Base-by-base conservation (phyloP, 768 basidiomycete species). In the Hypholoma fasciculare region DNA sequence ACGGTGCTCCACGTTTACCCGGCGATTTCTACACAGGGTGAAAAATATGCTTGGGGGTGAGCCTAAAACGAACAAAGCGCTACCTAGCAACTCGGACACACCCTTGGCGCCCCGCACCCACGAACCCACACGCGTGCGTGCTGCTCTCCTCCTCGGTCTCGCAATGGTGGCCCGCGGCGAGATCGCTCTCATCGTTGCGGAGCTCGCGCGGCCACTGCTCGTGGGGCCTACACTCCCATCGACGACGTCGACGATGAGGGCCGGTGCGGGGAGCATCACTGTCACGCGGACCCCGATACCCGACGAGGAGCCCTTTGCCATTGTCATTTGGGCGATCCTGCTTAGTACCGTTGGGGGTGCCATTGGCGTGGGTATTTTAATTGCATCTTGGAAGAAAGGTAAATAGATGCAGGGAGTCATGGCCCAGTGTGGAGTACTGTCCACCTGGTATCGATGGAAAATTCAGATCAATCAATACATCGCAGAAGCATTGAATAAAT, bases 161-260 rank as follows among this genome's bases (percentile, higher is more conserved):
- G 85, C 85, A 0, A 83, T 89, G 80, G 80, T 88, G 37, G 82
- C 87, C 0, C 78, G 88, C 2, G 88, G 88, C 1, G 87, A 89
- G 68, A 87, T 89, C 26, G 86, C 84, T 12, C 74, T 89, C 48
- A 81, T 87, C 34, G 80, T 88, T 30, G 81, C 84, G 37, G 74
- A 82, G 56, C 71, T 82, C 17, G 74, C 76, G 0, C 64, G 70
- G 14, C 72, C 72, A 4, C 54, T 73, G 23, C 69, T 76, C 47
- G 57, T 66, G 4, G 62, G 59, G 3, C 7, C 46, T 36, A 17
- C 27, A 17, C 1, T 17, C 52, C 40, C 39, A 26, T 36, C 51
- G 16, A 39, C 37, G 6, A 39, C n/a, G 14, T 13, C 46, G 23
- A 20, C 14, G 20, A 42, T 19, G 4, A 30, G 6, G 11, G 46